Base-by-base conservation (phyloP, 208 protist species). In the Trypanosoma theileri region DNA sequence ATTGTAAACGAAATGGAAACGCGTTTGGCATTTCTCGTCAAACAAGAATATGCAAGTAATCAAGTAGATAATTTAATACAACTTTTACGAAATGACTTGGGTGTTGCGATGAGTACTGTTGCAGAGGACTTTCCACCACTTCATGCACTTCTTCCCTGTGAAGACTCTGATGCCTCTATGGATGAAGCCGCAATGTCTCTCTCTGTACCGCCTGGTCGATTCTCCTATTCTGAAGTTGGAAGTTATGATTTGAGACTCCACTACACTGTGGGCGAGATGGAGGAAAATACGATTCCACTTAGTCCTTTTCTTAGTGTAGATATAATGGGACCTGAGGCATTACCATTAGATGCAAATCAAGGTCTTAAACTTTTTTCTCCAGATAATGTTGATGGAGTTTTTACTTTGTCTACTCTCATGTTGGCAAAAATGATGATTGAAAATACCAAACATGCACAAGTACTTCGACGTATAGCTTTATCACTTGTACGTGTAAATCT, bases 361-460 rank as follows among this genome's bases (percentile, higher is more conserved):
- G 12, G 12, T 14, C 24, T 55, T 22, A 10, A n/a, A 56, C 22
- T 56, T 16, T n/a, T 56, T 31, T 22, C 52, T 14, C 11, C 22
- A 24, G 52, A 56, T 56, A 44, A 41, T 54, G 44, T 31, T 31
- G 6, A 9, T 31, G 44, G 19, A 40, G 55, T 63, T 24, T 71
- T 65, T 12, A 71, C 56, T 14, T 65, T 71, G 41, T 56, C 24
- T 45, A 61, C n/a, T 16, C 46, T 63, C n/a, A 61, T 65, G 31
- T 16, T 13, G 28, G 22, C 51, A 40, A 71, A 71, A 46, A 60
- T 56, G 40, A 71, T 71, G 66, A 35, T 71, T 19, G 66, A 65
- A 51, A 55, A 64, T 31, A 41, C 31, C 10, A 50, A 6, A n/a
- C 42, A 48, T 31, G 66, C 45, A 3, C 55, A 40, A 24, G n/a